These are phyloP conservation scores for Haematococcus sp. DNA, from an alignment of 139 green algal species.

Conservation along the genomic window DNA sequence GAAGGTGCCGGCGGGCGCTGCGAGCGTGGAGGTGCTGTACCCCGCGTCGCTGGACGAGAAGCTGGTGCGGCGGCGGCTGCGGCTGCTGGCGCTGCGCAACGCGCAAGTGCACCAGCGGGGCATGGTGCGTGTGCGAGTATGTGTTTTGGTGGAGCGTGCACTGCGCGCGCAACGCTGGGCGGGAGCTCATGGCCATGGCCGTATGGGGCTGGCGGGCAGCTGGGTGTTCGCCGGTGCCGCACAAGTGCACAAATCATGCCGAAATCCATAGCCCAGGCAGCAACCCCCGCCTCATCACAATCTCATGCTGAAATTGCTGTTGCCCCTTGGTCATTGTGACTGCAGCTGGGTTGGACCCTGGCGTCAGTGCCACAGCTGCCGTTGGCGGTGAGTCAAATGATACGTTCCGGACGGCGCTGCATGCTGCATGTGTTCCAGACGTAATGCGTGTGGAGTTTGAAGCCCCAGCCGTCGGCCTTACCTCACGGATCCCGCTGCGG, in stretches of 20 bases:
- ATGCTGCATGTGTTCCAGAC: neutral
- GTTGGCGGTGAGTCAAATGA: constrained; percentile 29
- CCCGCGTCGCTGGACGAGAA: constrained; percentile 46
- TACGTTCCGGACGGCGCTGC: neutral
- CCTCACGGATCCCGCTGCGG: too few relatives aligned
- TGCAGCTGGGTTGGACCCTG: constrained; percentile 29
- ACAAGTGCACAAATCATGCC: too few relatives aligned
- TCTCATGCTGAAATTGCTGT: too few relatives aligned
- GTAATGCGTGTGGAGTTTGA: neutral
- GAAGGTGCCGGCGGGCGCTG: constrained; percentile 28
- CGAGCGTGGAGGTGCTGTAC: constrained; percentile 45
- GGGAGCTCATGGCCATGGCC: neutral
- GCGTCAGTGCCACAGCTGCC: constrained; percentile 33
- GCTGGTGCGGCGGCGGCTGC: constrained; percentile 52
- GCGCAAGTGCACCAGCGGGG: constrained; percentile 29
- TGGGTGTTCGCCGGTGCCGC: too few relatives aligned
- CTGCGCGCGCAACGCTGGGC: neutral
- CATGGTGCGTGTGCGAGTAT: constrained; percentile 6
- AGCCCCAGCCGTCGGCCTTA: neutral
- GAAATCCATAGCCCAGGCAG: too few relatives aligned
- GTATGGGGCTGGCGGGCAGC: too few relatives aligned
- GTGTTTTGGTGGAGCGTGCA: neutral
- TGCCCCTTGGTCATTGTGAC: too few relatives aligned
- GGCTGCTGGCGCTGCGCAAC: constrained; percentile 34
- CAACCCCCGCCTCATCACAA: too few relatives aligned